Evolutionary conservation across 2,329 filamentous ascomycete species (phyloP), one percentile per base, ranked within the genome.

Genomic region (Aureobasidium sp.): DNA sequence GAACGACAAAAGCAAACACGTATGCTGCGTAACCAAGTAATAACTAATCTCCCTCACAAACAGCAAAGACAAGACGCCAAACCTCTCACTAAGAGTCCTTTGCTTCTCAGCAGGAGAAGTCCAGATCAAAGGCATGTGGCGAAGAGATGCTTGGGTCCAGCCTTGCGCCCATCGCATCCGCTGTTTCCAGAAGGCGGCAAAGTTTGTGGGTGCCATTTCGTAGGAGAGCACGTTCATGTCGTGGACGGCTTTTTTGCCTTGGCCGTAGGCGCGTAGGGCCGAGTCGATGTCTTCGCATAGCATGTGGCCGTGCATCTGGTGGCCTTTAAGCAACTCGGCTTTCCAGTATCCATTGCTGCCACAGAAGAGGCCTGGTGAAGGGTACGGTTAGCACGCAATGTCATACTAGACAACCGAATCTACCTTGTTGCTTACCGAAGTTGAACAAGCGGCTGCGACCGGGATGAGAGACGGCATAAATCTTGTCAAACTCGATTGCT

Each of bases 261-360:
- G 69, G 17, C 75, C 76, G 57, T 78, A 75, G 1, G 78, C 77
- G 31, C 78, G 73, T 5, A 80, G 68, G 0, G 78, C 77, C 2
- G 78, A 80, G 63, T 80, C 78, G 59, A 80, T 80, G 62, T 80
- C 78, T 65, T 80, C 78, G 2, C 78, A 80, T 8, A 80, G 66
- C 77, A 80, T 80, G 31, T 72, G 71, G n/a, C 75, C 77, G 62
- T 80, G 76, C 78, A 80, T 80, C 66, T 76, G 78, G 58, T 80
- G 67, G n/a, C 76, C 73, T 12, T 73, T 72, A 15, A 80, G 72
- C 2, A 80, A 68, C 8, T 72, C 71, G 1, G 77, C 73, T 57
- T 75, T 72, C 78, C 78, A 80, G 68, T 78, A 80, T 1, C 78
- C 78, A 62, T 80, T 80, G 29, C 75, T 78, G 8, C 78, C 78